Evolutionary conservation across 108 stramenopile species (phyloP).

Genomic region (Mayamaea pseudoterrestris): DNA sequence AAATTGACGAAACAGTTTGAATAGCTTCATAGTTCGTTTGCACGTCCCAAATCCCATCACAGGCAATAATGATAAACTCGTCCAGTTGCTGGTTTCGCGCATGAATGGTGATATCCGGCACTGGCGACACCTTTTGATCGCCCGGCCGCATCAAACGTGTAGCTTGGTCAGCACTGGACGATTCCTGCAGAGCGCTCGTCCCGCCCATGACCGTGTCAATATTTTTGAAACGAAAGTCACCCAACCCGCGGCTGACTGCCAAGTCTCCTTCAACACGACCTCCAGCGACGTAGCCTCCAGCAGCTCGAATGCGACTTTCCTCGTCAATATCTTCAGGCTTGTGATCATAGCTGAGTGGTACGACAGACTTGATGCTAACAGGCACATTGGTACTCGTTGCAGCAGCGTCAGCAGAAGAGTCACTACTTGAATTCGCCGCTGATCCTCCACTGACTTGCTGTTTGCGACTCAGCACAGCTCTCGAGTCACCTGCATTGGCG

Average conservation of each 20-base stretch:
- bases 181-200: no score
- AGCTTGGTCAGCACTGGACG: not conserved
- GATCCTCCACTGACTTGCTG: no score
- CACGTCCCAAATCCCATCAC: conserved; percentile 96
- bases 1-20: conserved; percentile 57
- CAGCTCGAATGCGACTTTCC: conserved; percentile 41
- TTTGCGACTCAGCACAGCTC: conserved; percentile 35
- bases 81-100: conserved; percentile 45
- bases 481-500: conserved; percentile 95
- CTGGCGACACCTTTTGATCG: conserved; percentile 79
- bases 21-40: conserved; percentile 73
- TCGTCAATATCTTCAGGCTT: conserved; percentile 75
- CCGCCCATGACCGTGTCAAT: not conserved
- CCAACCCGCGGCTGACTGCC: conserved; percentile 81
- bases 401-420: not conserved
- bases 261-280: conserved; percentile 88
- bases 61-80: conserved; percentile 77
- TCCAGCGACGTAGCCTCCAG: conserved; percentile 55
- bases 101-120: conserved; percentile 61
- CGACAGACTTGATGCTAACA: conserved; percentile 18
- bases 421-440: no score
- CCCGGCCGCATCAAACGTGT: conserved; percentile 22
- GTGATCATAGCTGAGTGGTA: conserved; percentile 80
- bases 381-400: conserved; percentile 5
- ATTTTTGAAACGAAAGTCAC: conserved; percentile 81